Percentiles rank a stretch among this genome's conserved stretches.
Conservation (phyloP, 1,139 yeast species). For the Zhuliangozyma blackwelliae region DNA sequence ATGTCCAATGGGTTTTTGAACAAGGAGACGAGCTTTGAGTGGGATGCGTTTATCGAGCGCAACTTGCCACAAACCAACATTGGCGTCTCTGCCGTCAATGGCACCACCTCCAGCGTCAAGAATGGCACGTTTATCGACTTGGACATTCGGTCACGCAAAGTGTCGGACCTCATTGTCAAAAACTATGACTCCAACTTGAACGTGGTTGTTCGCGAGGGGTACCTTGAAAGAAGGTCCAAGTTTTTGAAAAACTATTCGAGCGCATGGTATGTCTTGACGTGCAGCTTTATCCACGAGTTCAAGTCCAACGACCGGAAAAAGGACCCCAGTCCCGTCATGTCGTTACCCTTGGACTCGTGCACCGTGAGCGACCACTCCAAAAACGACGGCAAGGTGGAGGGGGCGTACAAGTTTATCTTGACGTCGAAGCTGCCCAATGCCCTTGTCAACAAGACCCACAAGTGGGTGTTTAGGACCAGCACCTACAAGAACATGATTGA, state of each 20-base stretch:
- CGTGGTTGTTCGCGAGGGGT: slow-evolving; percentile 71
- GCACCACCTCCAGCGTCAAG: slow-evolving; percentile 19
- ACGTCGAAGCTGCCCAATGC: slow-evolving; percentile 69
- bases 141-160: slow-evolving; percentile 62
- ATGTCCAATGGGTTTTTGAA: slow-evolving; percentile 70
- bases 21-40: slow-evolving; percentile 77
- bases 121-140: slow-evolving; percentile 71
- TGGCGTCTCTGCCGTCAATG: slow-evolving; percentile 27
- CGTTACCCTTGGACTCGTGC: slow-evolving; percentile 77
- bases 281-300: slow-evolving; percentile 86
- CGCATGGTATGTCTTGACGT: slow-evolving; percentile 89
- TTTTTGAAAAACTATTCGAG: slow-evolving; percentile 82
- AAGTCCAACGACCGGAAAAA: slow-evolving; percentile 77
- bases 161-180: slow-evolving; percentile 59
- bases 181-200: slow-evolving; percentile 70
- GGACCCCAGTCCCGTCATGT: slow-evolving; percentile 85
- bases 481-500: slow-evolving; percentile 71
- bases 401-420: slow-evolving; percentile 73
- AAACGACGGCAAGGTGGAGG: slow-evolving; percentile 56
- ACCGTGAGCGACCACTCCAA: slow-evolving; percentile 78
- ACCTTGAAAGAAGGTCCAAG: slow-evolving; percentile 84
- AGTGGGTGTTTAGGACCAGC: slow-evolving; percentile 89
- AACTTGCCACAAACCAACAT: slow-evolving; percentile 46
- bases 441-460: slow-evolving; percentile 69
- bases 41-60: slow-evolving; percentile 77